Evolutionary conservation across 345 rosid species (phyloP), one percentile per base, ranked within the genome.

Genomic region (Citrus reticulata): DNA sequence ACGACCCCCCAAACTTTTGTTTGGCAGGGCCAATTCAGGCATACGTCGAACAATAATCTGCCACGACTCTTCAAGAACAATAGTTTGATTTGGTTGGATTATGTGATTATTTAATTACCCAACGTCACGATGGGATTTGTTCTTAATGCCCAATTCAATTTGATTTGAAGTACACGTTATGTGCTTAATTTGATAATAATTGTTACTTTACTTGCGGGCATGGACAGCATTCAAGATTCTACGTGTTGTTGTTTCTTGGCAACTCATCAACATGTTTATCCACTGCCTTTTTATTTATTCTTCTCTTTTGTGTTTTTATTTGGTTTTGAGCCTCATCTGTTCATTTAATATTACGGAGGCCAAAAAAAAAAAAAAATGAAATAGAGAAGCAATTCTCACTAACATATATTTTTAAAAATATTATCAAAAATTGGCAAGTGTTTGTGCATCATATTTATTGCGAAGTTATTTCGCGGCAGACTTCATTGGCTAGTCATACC

Each of bases 401-500:
- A 42, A 35, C 39, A 35, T 35, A 35, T 6, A 5, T 4, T 42
- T 42, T 3, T 11, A 42, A 42, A 42, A 42, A 42, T 42, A 42
- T 42, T 10, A 42, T 10, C 4, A 42, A 42, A 42, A 42, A 10
- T 42, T 32, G 4, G 4, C 34, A 4, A 4, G 34, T 32, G 0
- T 32, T 32, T 32, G 34, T 32, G 4, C 34, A 32, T 32, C 4
- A 32, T 32, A 32, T 32, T 32, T 32, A 32, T 3, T 3, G 0
- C 3, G 0, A 32, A 32, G 34, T 32, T 32, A 32, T 32, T 32
- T 32, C 0, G 4, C 34, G 4, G 34, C 4, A 32, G 4, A 32
- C 0, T 32, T 32, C 3, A 32, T 32, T 32, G 0, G 0, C 0
- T 3, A 32, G 34, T 32, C 34, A 3, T 32, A 0, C 4, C 4